Percentiles rank a stretch among this genome's conserved stretches.
These are phyloP conservation scores for Multifurca ochricompacta DNA, from an alignment of 768 basidiomycete species.

Conservation along the genomic window DNA sequence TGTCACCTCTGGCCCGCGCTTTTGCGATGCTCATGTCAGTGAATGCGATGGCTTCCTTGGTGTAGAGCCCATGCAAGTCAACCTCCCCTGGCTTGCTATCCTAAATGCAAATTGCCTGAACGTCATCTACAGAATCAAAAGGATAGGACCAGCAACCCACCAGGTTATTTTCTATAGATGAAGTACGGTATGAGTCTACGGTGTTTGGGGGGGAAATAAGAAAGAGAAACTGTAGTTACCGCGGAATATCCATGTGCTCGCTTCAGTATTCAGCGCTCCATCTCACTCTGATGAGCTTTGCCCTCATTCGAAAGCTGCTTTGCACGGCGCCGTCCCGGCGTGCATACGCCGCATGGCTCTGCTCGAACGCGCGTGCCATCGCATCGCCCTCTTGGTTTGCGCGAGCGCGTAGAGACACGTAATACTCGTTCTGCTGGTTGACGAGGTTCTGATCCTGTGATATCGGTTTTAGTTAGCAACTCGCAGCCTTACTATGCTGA, in stretches of 20 bases:
- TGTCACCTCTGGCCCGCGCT: slow-evolving; percentile 55
- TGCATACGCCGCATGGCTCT: slow-evolving; percentile 69
- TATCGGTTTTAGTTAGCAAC: not conserved
- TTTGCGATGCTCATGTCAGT: slow-evolving; percentile 64
- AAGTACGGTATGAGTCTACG: not conserved
- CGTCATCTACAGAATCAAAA: not conserved
- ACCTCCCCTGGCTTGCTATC: slow-evolving; percentile 68
- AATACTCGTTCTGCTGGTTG: slow-evolving; percentile 66
- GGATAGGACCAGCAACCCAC: slow-evolving; percentile 27
- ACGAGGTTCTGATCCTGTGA: slow-evolving; percentile 45
- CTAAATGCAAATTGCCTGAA: slow-evolving; percentile 26
- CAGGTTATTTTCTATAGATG: slow-evolving; percentile 61
- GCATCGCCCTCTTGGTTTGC: slow-evolving; percentile 74
- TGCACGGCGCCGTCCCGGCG: slow-evolving; percentile 67
- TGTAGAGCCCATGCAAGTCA: slow-evolving; percentile 88
- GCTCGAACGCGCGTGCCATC: slow-evolving; percentile 64
- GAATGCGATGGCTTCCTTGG: slow-evolving; percentile 79
- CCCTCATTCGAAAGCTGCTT: slow-evolving; percentile 79
- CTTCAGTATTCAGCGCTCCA: slow-evolving; percentile 76
- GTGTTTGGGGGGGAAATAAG: not conserved
- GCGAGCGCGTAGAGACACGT: slow-evolving; percentile 58
- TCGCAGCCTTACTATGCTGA: not conserved
- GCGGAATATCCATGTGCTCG: slow-evolving; percentile 80
- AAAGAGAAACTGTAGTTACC: slow-evolving; percentile 35
- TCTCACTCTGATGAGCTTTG: slow-evolving; percentile 66